phyloP scores from a whole-genome alignment of 176 grass and related monocot genomes.

The Musa itinerans region DNA sequence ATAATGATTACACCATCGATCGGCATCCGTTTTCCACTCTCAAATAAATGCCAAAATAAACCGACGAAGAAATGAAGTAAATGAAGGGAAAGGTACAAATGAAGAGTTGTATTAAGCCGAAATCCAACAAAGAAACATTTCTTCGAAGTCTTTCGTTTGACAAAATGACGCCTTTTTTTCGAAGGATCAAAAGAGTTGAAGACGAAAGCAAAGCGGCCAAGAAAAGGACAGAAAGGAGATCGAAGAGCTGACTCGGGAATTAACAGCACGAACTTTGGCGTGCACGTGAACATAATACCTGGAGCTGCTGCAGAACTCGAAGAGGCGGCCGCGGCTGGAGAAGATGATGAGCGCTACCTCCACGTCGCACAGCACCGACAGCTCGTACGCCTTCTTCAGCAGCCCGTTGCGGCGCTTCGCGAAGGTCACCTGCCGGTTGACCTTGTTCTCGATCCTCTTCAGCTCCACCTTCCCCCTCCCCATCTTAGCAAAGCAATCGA shows the following conservation, averaged over 20 bases:
- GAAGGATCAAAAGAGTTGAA: too few species aligned
- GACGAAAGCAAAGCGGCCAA: too few species aligned
- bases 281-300: background rate
- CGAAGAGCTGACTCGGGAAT: background rate
- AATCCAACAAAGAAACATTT: too few species aligned
- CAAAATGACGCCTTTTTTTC: too few species aligned
- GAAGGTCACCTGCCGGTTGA: conserved; percentile 4
- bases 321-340: background rate
- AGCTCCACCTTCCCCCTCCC: conserved; percentile 9
- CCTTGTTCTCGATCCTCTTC: conserved; percentile 11
- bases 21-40: too few species aligned
- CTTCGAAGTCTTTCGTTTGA: too few species aligned
- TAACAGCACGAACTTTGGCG: background rate
- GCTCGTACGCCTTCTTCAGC: conserved; percentile 13
- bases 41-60: too few species aligned
- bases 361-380: conserved; percentile 4
- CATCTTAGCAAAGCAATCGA: background rate
- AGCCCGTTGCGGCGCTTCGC: background rate
- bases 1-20: background rate
- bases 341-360: conserved; percentile 1
- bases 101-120: too few species aligned
- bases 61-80: too few species aligned
- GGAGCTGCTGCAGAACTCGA: conserved; percentile 7
- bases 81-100: too few species aligned
- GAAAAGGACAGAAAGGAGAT: too few species aligned